Evolutionary conservation across 441 rosid species (phyloP).

Genomic region (Manihot esculenta): DNA sequence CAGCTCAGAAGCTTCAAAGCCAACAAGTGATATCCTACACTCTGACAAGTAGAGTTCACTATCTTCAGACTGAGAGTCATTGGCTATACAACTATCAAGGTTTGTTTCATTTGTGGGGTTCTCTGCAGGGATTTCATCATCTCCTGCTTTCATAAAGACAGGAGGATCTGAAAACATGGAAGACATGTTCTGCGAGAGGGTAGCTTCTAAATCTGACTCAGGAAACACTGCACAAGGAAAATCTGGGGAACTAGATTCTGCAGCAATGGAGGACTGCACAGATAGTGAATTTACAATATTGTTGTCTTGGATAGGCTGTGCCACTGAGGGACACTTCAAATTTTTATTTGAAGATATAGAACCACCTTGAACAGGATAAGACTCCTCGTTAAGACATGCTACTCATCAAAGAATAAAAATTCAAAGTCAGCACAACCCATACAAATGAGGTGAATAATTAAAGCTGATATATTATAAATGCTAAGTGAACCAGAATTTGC

Average conservation of each 20-base stretch:
- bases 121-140: conserved; percentile 35
- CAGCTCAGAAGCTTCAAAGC: conserved; percentile 85
- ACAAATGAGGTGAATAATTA: conserved; percentile 5
- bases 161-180: conserved; percentile 57
- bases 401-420: conserved; percentile 38
- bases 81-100: conserved; percentile 62
- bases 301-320: conserved; percentile 59
- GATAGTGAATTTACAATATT: conserved; percentile 40
- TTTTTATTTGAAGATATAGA: conserved; percentile 48
- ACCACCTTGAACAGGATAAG: conserved; percentile 73
- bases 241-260: conserved; percentile 50
- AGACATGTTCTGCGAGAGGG: conserved; percentile 67
- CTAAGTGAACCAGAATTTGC: conserved; percentile 15
- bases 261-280: conserved; percentile 35
- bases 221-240: conserved; percentile 40
- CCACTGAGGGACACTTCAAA: conserved; percentile 32
- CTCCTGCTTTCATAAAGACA: conserved; percentile 40
- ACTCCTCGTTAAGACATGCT: conserved; percentile 94
- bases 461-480: conserved; percentile 16
- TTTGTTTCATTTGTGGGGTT: conserved; percentile 46
- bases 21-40: conserved; percentile 73
- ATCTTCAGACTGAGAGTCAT: conserved; percentile 83
- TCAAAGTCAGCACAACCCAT: conserved; percentile 34
- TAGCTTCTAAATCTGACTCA: conserved; percentile 74
- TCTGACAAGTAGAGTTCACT: conserved; percentile 88